Evolutionary conservation across 129 eudicot species (phyloP).

Genomic region (Artemisia annua): DNA sequence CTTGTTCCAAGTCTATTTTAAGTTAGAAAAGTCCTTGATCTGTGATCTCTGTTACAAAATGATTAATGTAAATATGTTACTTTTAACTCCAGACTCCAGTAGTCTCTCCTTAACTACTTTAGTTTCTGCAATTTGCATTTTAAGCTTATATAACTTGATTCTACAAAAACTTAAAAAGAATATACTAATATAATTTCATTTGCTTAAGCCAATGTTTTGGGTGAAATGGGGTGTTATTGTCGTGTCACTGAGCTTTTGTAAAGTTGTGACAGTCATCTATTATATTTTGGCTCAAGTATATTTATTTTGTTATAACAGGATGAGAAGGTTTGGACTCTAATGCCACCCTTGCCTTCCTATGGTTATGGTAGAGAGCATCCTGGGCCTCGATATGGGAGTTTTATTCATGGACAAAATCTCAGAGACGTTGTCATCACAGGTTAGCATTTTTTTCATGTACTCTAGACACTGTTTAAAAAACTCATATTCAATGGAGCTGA

Average conservation of each 20-base stretch:
- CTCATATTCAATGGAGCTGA: constrained; percentile 10
- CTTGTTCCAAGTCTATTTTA: neutral
- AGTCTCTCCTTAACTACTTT: neutral
- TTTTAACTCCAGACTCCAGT: neutral
- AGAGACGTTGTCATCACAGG: constrained; percentile 95
- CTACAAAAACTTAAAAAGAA: neutral
- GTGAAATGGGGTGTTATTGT: no score
- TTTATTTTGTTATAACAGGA: constrained; percentile 49
- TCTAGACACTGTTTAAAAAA: neutral
- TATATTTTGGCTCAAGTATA: constrained; percentile 11
- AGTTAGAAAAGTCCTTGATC: neutral
- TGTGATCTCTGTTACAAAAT: constrained; percentile 13
- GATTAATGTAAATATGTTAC: neutral
- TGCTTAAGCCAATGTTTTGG: neutral
- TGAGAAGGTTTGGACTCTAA: constrained; percentile 76
- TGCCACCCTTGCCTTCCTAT: constrained; percentile 98
- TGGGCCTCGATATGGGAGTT: constrained; percentile 94
- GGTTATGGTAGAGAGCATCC: constrained; percentile 95
- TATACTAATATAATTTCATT: neutral
- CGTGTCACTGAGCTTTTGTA: neutral
- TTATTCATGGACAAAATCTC: constrained; percentile 97
- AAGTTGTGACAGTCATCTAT: neutral
- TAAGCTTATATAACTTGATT: constrained; percentile 2
- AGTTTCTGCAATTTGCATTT: neutral
- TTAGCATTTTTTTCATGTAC: constrained; percentile 28